A percentile compares a stretch with the other conserved stretches of the same genome.
Evolutionary conservation across 2,329 filamentous ascomycete species (phyloP).

Genomic region (Diaporthe vexans): DNA sequence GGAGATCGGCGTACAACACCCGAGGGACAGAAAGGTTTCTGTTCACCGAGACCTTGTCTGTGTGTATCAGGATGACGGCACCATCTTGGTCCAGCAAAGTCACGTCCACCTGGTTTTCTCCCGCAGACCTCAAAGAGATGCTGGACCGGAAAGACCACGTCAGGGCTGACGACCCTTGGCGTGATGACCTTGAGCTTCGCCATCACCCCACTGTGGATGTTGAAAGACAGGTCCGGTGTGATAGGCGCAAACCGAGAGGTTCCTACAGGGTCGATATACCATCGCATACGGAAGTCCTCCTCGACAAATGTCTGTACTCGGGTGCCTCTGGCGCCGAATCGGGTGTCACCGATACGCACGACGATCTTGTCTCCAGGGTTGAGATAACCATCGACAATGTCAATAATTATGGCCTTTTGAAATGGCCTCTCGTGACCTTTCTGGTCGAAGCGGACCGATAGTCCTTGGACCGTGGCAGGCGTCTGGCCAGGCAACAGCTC

Average conservation of each 20-base stretch:
- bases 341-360: slow-evolving; percentile 51
- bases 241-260: slow-evolving; percentile 53
- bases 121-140: not conserved
- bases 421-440: slow-evolving; percentile 55
- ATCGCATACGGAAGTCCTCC: slow-evolving; percentile 51
- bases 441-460: slow-evolving; percentile 54
- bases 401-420: slow-evolving; percentile 55
- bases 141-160: slow-evolving; percentile 44
- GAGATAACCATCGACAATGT: slow-evolving; percentile 54
- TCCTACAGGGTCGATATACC: slow-evolving; percentile 55
- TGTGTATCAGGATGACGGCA: not conserved
- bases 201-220: slow-evolving; percentile 45
- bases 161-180: slow-evolving; percentile 44
- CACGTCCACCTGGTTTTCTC: not conserved
- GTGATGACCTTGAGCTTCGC: slow-evolving; percentile 44
- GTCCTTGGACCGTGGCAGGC: slow-evolving; percentile 51
- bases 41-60: not conserved
- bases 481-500: slow-evolving; percentile 48
- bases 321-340: slow-evolving; percentile 51
- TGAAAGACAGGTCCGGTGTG: slow-evolving; percentile 50
- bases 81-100: not conserved
- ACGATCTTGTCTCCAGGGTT: slow-evolving; percentile 53
- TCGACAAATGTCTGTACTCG: slow-evolving; percentile 54
- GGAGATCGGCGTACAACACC: slow-evolving; percentile 51
- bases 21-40: slow-evolving; percentile 42